phyloP scores from a whole-genome alignment of 106 monocot species.

The Vanilla planifolia region DNA sequence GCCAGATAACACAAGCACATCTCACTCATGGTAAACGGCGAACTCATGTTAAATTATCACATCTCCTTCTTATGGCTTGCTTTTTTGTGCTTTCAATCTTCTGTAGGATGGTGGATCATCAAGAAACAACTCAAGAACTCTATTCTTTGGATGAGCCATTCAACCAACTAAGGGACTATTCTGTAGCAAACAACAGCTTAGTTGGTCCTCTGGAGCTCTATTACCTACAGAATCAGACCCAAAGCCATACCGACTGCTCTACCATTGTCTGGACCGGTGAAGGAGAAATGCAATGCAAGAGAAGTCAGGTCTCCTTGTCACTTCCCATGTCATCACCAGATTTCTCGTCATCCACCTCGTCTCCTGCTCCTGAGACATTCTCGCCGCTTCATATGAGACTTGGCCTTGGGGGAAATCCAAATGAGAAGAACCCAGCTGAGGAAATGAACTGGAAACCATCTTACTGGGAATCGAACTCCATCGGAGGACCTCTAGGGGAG shows the following conservation, averaged over 20 bases:
- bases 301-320: constrained; percentile 80
- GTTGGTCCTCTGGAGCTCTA: background rate
- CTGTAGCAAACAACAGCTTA: constrained; percentile 23
- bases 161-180: constrained; percentile 20
- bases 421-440: constrained; percentile 15
- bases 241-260: constrained; percentile 51
- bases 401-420: constrained; percentile 23
- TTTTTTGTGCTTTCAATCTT: too few species aligned
- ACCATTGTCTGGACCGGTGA: constrained; percentile 60
- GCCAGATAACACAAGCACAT: too few species aligned
- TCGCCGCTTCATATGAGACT: constrained; percentile 38
- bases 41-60: too few species aligned
- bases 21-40: too few species aligned
- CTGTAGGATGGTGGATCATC: background rate
- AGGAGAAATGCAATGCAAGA: constrained; percentile 23
- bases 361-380: constrained; percentile 39
- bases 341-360: constrained; percentile 54
- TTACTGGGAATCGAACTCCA: constrained; percentile 66
- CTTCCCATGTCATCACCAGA: constrained; percentile 33
- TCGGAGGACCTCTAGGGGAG: constrained; percentile 90
- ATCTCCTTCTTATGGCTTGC: too few species aligned
- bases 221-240: constrained; percentile 20
- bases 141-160: background rate
- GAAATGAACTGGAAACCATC: constrained; percentile 36
- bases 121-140: background rate